Conservation (phyloP, 352 stramenopile genomes). For the Phytophthora pseudosyringae region DNA sequence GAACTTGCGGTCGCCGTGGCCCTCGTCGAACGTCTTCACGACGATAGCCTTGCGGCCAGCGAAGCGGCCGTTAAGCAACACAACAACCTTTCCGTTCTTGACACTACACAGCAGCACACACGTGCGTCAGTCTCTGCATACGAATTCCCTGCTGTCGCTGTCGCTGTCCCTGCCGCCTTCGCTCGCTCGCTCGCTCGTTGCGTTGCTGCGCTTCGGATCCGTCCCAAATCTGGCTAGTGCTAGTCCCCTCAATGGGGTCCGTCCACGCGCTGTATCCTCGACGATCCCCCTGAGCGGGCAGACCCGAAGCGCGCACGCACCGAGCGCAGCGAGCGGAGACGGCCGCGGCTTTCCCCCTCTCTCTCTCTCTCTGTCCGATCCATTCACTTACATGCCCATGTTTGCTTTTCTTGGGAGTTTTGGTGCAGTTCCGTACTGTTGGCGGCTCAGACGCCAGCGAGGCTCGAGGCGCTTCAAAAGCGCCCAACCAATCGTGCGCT, state of each 20-base stretch:
- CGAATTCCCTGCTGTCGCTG: constrained; percentile 2
- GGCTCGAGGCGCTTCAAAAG: constrained; percentile 37
- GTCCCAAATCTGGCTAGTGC: constrained; percentile 3
- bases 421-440: constrained; percentile 90
- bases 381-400: constrained; percentile 86
- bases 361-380: constrained; percentile 8
- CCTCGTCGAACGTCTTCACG: constrained; percentile 98
- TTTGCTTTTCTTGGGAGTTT: constrained; percentile 78
- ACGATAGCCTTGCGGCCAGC: constrained; percentile 99
- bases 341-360: too few relatives aligned
- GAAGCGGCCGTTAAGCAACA: constrained; percentile 98
- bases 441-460: constrained; percentile 9
- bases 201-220: constrained; percentile 17
- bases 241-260: neutral
- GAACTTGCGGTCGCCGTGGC: constrained; percentile 96
- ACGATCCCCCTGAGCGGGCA: neutral
- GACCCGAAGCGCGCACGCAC: constrained; percentile 22
- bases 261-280: constrained; percentile 4
- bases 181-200: constrained; percentile 6
- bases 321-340: constrained; percentile 5
- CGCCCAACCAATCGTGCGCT: constrained; percentile 72
- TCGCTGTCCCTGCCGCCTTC: constrained; percentile 9
- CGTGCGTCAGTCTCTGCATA: constrained; percentile 17
- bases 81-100: constrained; percentile 99
- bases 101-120: constrained; percentile 67